phyloP scores from a whole-genome alignment of 2,329 filamentous ascomycete genomes.

The Microdochium trichocladiopsis region DNA sequence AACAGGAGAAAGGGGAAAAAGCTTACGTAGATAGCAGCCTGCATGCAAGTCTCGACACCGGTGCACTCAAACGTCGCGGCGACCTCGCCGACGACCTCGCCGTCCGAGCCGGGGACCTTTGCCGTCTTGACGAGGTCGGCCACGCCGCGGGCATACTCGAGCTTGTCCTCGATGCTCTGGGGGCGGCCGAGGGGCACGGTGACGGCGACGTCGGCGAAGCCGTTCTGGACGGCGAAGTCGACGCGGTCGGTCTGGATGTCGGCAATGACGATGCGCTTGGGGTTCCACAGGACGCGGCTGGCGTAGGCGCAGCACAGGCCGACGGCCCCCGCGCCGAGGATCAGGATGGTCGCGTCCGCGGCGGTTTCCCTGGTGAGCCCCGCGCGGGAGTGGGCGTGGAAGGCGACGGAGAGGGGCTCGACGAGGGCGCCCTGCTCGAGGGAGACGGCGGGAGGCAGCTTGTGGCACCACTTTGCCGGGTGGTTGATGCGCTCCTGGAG shows the following conservation, averaged over 20 bases:
- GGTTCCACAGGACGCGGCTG: constrained; percentile 32
- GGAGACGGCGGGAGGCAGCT: constrained; percentile 40
- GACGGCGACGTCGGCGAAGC: constrained; percentile 46
- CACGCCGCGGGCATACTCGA: constrained; percentile 41
- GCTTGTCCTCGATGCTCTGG: constrained; percentile 43
- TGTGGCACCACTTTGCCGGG: constrained; percentile 49
- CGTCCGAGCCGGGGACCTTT: constrained; percentile 19
- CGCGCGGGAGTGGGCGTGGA: constrained; percentile 47
- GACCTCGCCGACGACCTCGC: constrained; percentile 53
- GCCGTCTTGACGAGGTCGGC: constrained; percentile 34
- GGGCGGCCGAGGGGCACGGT: constrained; percentile 41
- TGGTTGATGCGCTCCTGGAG: constrained; percentile 50
- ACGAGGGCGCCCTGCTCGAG: constrained; percentile 49
- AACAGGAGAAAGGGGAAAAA: constrained; percentile 1
- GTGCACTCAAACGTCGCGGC: constrained; percentile 72
- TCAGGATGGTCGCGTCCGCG: constrained; percentile 34
- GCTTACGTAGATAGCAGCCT: constrained; percentile 63
- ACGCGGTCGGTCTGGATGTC: constrained; percentile 50
- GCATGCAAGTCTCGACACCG: constrained; percentile 69
- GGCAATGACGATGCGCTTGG: constrained; percentile 41
- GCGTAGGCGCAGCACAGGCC: constrained; percentile 56
- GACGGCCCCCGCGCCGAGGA: constrained; percentile 55
- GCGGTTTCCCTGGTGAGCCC: constrained; percentile 18
- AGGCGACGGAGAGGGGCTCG: constrained; percentile 53
- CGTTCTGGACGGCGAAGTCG: constrained; percentile 47